Conservation (phyloP, 768 basidiomycete genomes). For the Russula dissimulans region DNA sequence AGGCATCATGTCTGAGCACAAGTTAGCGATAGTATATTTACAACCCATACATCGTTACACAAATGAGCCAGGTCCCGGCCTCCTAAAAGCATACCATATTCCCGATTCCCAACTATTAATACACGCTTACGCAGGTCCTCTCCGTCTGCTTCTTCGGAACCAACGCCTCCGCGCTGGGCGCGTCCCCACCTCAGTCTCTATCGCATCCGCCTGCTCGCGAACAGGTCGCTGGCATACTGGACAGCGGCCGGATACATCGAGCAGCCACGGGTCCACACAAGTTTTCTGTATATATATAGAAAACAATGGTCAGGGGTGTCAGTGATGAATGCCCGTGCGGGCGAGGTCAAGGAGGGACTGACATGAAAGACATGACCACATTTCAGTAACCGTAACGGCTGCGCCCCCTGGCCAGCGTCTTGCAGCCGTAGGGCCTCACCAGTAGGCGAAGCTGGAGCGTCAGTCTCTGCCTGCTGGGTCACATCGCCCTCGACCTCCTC, state of each 20-base stretch:
- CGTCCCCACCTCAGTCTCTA: conserved; percentile 23
- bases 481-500: conserved; percentile 27
- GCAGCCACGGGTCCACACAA: conserved; percentile 86
- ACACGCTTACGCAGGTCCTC: not conserved
- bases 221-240: conserved; percentile 78
- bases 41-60: not conserved
- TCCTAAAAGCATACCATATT: not conserved
- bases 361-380: conserved; percentile 93
- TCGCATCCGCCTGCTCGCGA: conserved; percentile 34
- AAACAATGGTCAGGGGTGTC: not conserved
- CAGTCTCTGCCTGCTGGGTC: not conserved
- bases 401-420: conserved; percentile 68
- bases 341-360: conserved; percentile 25
- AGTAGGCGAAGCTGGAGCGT: not conserved
- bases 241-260: conserved; percentile 77
- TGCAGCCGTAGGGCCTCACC: conserved; percentile 40
- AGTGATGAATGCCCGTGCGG: not conserved
- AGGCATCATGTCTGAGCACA: no score
- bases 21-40: not conserved
- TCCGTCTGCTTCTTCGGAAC: conserved; percentile 15
- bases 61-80: not conserved
- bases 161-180: conserved; percentile 17
- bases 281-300: conserved; percentile 46
- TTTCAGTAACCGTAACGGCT: conserved; percentile 62
- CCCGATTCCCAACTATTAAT: not conserved